Base-by-base conservation (phyloP, 208 protist species). In the Leishmania mexicana region DNA sequence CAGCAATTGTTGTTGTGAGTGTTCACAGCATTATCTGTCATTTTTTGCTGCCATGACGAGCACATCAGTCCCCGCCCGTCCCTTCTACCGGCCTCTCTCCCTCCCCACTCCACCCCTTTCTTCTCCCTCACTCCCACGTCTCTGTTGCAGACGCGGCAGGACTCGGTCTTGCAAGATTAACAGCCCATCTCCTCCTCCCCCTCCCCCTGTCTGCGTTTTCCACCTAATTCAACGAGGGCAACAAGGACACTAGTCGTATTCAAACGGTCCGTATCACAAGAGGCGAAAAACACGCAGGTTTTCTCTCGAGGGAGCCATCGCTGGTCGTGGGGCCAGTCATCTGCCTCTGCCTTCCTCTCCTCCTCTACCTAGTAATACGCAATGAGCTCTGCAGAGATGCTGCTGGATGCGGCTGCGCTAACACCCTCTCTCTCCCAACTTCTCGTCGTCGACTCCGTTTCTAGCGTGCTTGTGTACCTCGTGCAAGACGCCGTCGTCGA, bases 391-490 rank as follows among this genome's bases (percentile, higher is more conserved):
- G 13, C n/a, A 53, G 38, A 76, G 24, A n/a, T 68, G 47, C 15
- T 3, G 51, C 49, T 28, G 68, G n/a, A 60, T n/a, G 28, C 38
- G 0, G 31, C 45, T 49, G 70, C 75, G 76, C 75, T 40, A 47
- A 38, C 51, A 68, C 38, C 65, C 10, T 42, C 65, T n/a, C 81
- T 85, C 49, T 49, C 70, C 31, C 42, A 85, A 47, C 73, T 79
- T 35, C 76, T 85, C 10, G 73, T 47, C 11, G 73, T 53, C 73
- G 78, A 81, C 73, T 73, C 65, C 40, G 82, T 85, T n/a, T 38
- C 58, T 1, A 64, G 58, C 47, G 82, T 85, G 24, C 51, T 81
- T 13, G 38, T 15, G n/a, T 79, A 58, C 35, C 78, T 85, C 28
- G 13, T 11, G 17, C 71, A 75, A 40, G 78, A 79, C 19, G 53